These are phyloP conservation scores for Pilobolus umbonatus DNA, from an alignment of 192 early-diverging fungal species.

Conservation along the genomic window DNA sequence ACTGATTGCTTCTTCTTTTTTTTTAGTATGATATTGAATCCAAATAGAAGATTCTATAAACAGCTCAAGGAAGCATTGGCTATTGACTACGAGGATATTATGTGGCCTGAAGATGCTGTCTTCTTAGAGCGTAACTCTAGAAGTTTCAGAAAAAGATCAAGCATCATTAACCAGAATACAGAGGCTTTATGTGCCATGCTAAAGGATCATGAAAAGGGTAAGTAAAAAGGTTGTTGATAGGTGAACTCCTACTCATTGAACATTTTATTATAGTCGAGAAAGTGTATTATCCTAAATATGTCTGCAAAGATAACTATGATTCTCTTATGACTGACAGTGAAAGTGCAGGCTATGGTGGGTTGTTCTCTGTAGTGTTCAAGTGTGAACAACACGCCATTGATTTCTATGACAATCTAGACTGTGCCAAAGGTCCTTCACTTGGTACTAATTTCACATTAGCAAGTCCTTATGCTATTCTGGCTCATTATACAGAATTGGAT, in stretches of 20 bases:
- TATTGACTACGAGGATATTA: slow-evolving; percentile 68
- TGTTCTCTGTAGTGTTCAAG: slow-evolving; percentile 78
- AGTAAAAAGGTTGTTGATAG: not conserved
- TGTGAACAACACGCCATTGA: slow-evolving; percentile 46
- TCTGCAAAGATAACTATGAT: slow-evolving; percentile 62
- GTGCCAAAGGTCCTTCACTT: slow-evolving; percentile 91
- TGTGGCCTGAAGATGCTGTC: slow-evolving; percentile 92
- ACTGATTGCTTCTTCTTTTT: not conserved
- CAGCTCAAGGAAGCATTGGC: slow-evolving; percentile 50
- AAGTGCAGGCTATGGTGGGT: slow-evolving; percentile 75
- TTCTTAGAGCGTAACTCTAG: slow-evolving; percentile 95
- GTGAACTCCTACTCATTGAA: not conserved
- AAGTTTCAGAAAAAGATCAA: slow-evolving; percentile 70
- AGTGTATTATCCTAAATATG: slow-evolving; percentile 86
- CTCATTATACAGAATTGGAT: slow-evolving; percentile 90
- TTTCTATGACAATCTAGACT: slow-evolving; percentile 79
- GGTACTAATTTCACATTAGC: slow-evolving; percentile 97
- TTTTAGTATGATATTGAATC: slow-evolving; percentile 71
- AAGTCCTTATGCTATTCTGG: slow-evolving; percentile 93
- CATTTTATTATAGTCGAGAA: slow-evolving; percentile 53
- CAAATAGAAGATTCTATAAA: slow-evolving; percentile 51
- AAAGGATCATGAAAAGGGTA: slow-evolving; percentile 64
- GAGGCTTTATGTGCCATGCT: slow-evolving; percentile 74
- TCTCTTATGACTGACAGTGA: slow-evolving; percentile 47
- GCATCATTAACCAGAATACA: slow-evolving; percentile 73